Conservation (phyloP, 2,329 filamentous ascomycete species). For the Calonectria hongkongensis region DNA sequence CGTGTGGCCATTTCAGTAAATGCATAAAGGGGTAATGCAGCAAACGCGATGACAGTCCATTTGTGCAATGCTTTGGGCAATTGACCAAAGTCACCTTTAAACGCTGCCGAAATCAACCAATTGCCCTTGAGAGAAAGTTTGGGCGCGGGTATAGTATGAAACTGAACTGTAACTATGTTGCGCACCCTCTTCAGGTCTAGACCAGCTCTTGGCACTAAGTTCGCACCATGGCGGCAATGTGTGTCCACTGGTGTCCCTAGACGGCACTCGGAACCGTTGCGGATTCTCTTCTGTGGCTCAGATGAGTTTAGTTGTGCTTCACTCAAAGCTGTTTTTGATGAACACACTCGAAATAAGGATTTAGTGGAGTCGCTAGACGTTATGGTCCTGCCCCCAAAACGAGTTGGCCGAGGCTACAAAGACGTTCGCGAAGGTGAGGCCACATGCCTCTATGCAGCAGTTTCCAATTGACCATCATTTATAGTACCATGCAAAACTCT, state of each 20-base stretch:
- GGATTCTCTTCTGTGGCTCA: constrained; percentile 95
- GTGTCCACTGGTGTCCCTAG: constrained; percentile 45
- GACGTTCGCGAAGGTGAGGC: constrained; percentile 76
- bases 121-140: not conserved
- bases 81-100: constrained; percentile 8
- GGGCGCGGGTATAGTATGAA: not conserved
- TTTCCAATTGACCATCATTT: constrained; percentile 17
- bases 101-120: not conserved
- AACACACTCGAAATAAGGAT: constrained; percentile 70
- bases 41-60: constrained; percentile 55
- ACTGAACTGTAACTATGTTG: constrained; percentile 45
- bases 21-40: constrained; percentile 59
- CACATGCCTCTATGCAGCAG: not conserved
- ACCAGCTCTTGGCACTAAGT: constrained; percentile 35
- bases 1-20: constrained; percentile 33
- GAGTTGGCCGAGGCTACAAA: constrained; percentile 84
- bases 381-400: constrained; percentile 86
- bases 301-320: constrained; percentile 92
- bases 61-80: not conserved
- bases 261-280: constrained; percentile 75
- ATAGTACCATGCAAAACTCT: constrained; percentile 83
- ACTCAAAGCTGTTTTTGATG: constrained; percentile 79
- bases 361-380: constrained; percentile 88
- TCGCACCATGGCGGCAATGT: constrained; percentile 40
- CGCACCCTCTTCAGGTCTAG: constrained; percentile 36